Conservation (phyloP, 208 protist genomes). For the Leishmania lainsoni region DNA sequence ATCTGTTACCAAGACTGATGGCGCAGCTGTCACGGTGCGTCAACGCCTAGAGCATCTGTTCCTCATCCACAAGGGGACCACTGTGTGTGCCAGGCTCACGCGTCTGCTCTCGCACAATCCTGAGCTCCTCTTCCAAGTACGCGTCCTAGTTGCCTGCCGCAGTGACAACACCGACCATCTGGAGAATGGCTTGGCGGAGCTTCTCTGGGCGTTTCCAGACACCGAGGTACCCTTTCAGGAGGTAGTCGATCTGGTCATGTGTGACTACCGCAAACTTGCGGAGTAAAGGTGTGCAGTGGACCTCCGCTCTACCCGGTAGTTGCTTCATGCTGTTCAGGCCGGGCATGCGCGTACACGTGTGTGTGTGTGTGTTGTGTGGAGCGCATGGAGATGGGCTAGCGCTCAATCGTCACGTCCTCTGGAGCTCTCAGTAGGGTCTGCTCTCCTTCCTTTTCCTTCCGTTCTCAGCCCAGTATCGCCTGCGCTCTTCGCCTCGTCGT, state of each 20-base stretch:
- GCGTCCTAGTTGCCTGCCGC: slow-evolving; percentile 28
- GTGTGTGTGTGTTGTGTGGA: neutral
- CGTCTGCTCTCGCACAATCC: slow-evolving; percentile 11
- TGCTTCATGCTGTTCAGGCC: neutral
- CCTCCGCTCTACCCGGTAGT: neutral
- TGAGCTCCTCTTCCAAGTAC: slow-evolving; percentile 21
- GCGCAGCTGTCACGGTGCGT: slow-evolving; percentile 6
- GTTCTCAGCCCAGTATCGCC: neutral
- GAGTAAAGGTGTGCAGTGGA: neutral
- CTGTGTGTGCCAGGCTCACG: slow-evolving; percentile 3
- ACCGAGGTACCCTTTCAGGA: slow-evolving; percentile 9
- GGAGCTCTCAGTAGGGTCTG: no score
- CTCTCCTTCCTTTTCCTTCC: neutral
- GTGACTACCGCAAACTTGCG: slow-evolving; percentile 9
- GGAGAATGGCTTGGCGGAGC: slow-evolving; percentile 3
- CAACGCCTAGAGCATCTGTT: slow-evolving; percentile 19
- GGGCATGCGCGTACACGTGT: neutral
- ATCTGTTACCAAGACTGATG: neutral
- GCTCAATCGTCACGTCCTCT: neutral
- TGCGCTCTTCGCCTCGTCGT: neutral
- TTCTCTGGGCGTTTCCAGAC: slow-evolving; percentile 17
- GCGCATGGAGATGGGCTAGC: neutral
- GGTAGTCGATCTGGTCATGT: slow-evolving; percentile 8
- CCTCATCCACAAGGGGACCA: slow-evolving; percentile 5
- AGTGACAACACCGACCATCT: slow-evolving; percentile 9